Conservation (phyloP, 805 yeast genomes). For the Saccharomycopsis oosterbeekiorum region DNA sequence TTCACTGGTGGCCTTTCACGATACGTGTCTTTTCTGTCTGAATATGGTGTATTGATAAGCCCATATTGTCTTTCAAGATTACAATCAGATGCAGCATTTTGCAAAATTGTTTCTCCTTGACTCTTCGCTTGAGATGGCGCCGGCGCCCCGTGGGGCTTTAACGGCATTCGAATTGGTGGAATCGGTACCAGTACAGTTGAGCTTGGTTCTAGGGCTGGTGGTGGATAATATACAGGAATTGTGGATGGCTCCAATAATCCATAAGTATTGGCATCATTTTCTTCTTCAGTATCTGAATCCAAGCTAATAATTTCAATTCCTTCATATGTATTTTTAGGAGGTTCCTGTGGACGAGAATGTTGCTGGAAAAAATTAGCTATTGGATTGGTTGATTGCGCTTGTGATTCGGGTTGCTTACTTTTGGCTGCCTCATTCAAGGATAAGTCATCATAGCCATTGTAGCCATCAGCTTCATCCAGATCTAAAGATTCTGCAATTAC, state of each 20-base stretch:
- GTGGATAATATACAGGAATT: not conserved
- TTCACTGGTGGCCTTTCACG: not conserved
- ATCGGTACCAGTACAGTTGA: not conserved
- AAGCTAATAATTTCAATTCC: slow-evolving; percentile 30
- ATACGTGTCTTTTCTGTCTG: not conserved
- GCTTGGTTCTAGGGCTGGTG: not conserved
- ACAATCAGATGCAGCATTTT: not conserved
- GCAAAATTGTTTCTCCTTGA: not conserved
- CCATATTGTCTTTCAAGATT: not conserved
- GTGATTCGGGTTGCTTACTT: not conserved
- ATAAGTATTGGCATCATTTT: slow-evolving; percentile 25
- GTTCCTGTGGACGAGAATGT: not conserved
- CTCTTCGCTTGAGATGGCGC: not conserved
- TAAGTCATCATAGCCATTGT: not conserved
- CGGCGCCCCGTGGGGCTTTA: no score
- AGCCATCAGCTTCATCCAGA: not conserved
- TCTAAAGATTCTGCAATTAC: not conserved
- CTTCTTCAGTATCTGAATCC: slow-evolving; percentile 27
- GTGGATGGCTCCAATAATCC: not conserved
- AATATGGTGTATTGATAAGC: not conserved
- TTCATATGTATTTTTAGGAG: not conserved
- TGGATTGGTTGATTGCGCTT: not conserved
- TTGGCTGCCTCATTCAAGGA: not conserved
- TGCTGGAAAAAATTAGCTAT: not conserved
- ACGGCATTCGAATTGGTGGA: not conserved